Percentiles rank a stretch among this genome's conserved stretches.
These are phyloP conservation scores for Termitomyces bulborhizus DNA, from an alignment of 768 basidiomycete species.

Conservation along the genomic window DNA sequence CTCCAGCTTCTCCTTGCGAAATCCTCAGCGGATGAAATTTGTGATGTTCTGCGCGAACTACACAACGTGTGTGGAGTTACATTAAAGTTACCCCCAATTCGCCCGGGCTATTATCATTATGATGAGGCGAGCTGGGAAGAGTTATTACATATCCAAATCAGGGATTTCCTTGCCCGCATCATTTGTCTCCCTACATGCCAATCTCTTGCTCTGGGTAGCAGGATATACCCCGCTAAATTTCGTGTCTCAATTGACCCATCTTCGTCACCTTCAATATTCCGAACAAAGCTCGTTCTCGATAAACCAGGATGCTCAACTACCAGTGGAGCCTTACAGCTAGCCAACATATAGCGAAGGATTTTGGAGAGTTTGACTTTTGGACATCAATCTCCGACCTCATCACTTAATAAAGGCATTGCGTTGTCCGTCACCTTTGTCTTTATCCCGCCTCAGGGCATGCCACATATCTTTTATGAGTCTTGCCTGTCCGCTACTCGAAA, in stretches of 20 bases:
- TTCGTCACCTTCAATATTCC: neutral
- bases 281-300: neutral
- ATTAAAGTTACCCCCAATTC: neutral
- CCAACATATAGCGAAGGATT: neutral
- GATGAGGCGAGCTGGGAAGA: neutral
- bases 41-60: neutral
- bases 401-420: neutral
- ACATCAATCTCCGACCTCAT: neutral
- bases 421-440: neutral
- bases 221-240: neutral
- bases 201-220: neutral
- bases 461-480: neutral
- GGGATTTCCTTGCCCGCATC: neutral
- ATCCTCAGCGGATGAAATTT: neutral
- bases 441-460: neutral
- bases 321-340: neutral
- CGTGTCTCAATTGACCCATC: neutral
- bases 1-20: neutral
- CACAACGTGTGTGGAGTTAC: neutral
- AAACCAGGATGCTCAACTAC: neutral
- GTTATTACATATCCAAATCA: neutral
- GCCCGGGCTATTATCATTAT: neutral
- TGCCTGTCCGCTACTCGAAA: neutral
- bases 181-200: conserved; percentile 1
- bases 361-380: neutral